Evolutionary conservation across 139 green algal genomes (phyloP).

Genomic region (Deuterostichococcus epilithicus): DNA sequence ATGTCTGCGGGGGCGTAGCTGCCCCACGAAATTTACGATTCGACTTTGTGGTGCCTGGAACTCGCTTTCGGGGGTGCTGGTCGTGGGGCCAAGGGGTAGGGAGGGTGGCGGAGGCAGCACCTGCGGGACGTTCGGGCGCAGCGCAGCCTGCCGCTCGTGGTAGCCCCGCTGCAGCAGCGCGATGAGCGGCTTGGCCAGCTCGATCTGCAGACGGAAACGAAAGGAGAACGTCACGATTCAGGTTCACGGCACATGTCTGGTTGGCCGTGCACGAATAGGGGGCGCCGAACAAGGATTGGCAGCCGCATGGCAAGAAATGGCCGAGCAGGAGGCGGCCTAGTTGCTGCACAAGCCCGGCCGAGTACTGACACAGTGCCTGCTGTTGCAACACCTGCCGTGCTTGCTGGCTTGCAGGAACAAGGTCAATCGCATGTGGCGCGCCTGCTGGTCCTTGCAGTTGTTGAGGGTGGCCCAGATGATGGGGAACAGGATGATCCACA

Average conservation of each 20-base stretch:
- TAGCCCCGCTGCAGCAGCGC: slow-evolving; percentile 85
- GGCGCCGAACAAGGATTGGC: too few species aligned
- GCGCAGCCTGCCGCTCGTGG: slow-evolving; percentile 71
- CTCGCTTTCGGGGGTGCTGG: not conserved
- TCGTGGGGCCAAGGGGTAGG: not conserved
- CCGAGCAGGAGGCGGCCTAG: not conserved
- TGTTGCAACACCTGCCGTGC: too few species aligned
- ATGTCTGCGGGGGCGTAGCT: not conserved
- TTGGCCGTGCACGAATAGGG: too few species aligned
- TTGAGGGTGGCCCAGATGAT: slow-evolving; percentile 95
- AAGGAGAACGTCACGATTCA: not conserved
- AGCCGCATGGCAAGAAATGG: not conserved
- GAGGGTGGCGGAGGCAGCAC: slow-evolving; percentile 16
- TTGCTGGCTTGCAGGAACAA: too few species aligned
- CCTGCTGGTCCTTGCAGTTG: slow-evolving; percentile 84
- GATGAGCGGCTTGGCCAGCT: slow-evolving; percentile 94
- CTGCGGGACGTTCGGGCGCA: slow-evolving; percentile 89
- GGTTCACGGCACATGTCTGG: too few species aligned
- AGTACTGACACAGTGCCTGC: too few species aligned
- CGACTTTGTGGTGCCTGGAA: not conserved
- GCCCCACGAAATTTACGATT: not conserved
- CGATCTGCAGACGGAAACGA: slow-evolving; percentile 24
- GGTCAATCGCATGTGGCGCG: too few species aligned
- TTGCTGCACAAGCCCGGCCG: not conserved
- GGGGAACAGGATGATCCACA: slow-evolving; percentile 96